A percentile compares a stretch with the other conserved stretches of the same genome.
Evolutionary conservation across 805 yeast species (phyloP).

Genomic region (Yarrowia yakushimensis): DNA sequence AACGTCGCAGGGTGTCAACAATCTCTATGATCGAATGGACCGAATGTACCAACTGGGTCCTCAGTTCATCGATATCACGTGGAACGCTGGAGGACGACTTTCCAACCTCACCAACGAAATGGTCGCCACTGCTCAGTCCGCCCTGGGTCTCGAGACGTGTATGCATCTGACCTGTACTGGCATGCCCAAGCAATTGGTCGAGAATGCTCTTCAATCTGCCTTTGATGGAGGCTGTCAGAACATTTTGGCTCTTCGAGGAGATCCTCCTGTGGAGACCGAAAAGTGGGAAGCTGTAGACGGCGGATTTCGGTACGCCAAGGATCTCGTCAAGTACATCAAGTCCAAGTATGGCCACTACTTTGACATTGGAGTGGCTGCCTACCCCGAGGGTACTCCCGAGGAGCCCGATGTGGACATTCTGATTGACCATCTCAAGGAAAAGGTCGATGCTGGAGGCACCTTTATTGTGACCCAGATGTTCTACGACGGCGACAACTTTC

Average conservation of each 20-base stretch:
- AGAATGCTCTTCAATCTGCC: constrained; percentile 79
- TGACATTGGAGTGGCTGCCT: constrained; percentile 94
- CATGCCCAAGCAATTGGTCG: constrained; percentile 78
- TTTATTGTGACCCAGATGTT: constrained; percentile 96
- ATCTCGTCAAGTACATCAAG: constrained; percentile 74
- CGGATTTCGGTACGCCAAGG: constrained; percentile 86
- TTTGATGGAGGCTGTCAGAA: constrained; percentile 91
- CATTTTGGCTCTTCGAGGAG: constrained; percentile 92
- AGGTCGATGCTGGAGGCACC: constrained; percentile 90
- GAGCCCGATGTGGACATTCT: constrained; percentile 56
- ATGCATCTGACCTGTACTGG: constrained; percentile 98
- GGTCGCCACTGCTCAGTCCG: constrained; percentile 85
- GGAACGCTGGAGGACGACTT: constrained; percentile 96
- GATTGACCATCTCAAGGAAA: constrained; percentile 68
- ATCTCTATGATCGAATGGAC: constrained; percentile 94
- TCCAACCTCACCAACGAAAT: constrained; percentile 84
- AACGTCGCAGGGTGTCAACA: constrained; percentile 94
- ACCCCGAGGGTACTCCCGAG: constrained; percentile 97
- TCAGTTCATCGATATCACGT: constrained; percentile 88
- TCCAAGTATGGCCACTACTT: constrained; percentile 79
- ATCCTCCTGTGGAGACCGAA: constrained; percentile 66
- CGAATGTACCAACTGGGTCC: constrained; percentile 93
- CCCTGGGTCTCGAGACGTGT: constrained; percentile 89
- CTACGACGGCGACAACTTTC: constrained; percentile 83
- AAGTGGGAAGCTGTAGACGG: constrained; percentile 50